Evolutionary conservation across 441 rosid genomes (phyloP).

Genomic region (Mallotus repandus): DNA sequence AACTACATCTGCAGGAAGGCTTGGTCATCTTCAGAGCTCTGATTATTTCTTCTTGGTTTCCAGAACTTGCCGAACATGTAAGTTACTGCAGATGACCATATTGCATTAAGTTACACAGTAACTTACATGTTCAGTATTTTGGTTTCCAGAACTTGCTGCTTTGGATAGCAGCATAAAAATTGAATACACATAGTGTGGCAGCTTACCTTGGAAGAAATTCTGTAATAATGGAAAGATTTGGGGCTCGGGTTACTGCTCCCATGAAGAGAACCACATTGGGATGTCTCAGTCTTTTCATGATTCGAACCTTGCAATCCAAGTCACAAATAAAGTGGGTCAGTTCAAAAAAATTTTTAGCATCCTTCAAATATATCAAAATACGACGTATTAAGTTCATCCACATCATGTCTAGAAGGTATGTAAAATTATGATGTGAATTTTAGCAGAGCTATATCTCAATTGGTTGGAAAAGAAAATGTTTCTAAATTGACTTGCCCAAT

Average conservation of each 20-base stretch:
- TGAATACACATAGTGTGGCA: slow-evolving; percentile 9
- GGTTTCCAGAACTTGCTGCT: not conserved
- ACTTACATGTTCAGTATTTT: not conserved
- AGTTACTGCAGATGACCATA: too few species aligned
- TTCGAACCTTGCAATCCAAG: slow-evolving; percentile 61
- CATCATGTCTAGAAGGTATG: not conserved
- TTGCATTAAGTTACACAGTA: not conserved
- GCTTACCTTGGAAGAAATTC: slow-evolving; percentile 95
- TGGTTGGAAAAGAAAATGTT: not conserved
- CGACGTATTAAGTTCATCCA: not conserved
- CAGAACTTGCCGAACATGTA: not conserved
- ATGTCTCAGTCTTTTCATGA: slow-evolving; percentile 94
- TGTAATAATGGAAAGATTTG: slow-evolving; percentile 83
- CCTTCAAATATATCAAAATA: not conserved
- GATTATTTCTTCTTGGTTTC: not conserved
- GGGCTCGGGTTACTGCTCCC: slow-evolving; percentile 98
- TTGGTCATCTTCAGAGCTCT: too few species aligned
- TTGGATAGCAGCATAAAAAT: not conserved
- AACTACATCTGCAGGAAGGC: too few species aligned
- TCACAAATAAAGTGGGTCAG: slow-evolving; percentile 5
- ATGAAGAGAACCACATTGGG: slow-evolving; percentile 96
- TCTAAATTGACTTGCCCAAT: slow-evolving; percentile 2
- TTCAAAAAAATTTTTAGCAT: not conserved
- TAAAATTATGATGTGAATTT: not conserved
- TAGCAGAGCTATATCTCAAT: not conserved